A percentile compares a stretch with the other conserved stretches of the same genome.
phyloP scores from a whole-genome alignment of 1,139 yeast genomes.

The Taphrina deformans region DNA sequence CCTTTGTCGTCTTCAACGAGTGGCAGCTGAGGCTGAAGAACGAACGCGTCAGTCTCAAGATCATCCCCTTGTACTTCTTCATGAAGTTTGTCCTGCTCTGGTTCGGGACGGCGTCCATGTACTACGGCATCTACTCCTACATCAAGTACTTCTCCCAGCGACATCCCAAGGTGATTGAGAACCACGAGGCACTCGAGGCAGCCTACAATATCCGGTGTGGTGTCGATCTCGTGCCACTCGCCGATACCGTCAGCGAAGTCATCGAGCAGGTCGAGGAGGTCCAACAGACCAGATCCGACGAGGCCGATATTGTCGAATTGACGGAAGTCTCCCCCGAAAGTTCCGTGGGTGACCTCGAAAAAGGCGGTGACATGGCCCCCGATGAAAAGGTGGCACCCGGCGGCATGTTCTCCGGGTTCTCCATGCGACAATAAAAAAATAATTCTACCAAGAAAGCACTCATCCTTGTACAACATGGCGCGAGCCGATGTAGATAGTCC shows the following conservation, averaged over 20 bases:
- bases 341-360: slow-evolving; percentile 6
- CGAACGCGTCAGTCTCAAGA: slow-evolving; percentile 9
- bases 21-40: slow-evolving; percentile 14
- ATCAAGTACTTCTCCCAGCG: slow-evolving; percentile 7
- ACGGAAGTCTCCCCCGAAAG: not conserved
- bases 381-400: not conserved
- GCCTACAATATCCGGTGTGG: slow-evolving; percentile 20
- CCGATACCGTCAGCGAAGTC: slow-evolving; percentile 13
- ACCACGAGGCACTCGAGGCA: slow-evolving; percentile 19
- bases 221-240: not conserved
- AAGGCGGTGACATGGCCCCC: not conserved
- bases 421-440: not conserved
- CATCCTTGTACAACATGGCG: too few relatives aligned
- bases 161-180: slow-evolving; percentile 25
- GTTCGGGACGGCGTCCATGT: slow-evolving; percentile 18
- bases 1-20: slow-evolving; percentile 14
- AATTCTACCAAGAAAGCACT: too few relatives aligned
- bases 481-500: too few relatives aligned
- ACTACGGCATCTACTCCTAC: slow-evolving; percentile 18
- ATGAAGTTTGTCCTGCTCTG: slow-evolving; percentile 18
- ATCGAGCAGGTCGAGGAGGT: slow-evolving; percentile 26
- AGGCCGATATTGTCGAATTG: not conserved
- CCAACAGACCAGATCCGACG: slow-evolving; percentile 15
- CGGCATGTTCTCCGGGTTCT: not conserved
- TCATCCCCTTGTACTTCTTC: slow-evolving; percentile 19